Evolutionary conservation across 768 basidiomycete genomes (phyloP).

Genomic region (Leccinum imitatum): DNA sequence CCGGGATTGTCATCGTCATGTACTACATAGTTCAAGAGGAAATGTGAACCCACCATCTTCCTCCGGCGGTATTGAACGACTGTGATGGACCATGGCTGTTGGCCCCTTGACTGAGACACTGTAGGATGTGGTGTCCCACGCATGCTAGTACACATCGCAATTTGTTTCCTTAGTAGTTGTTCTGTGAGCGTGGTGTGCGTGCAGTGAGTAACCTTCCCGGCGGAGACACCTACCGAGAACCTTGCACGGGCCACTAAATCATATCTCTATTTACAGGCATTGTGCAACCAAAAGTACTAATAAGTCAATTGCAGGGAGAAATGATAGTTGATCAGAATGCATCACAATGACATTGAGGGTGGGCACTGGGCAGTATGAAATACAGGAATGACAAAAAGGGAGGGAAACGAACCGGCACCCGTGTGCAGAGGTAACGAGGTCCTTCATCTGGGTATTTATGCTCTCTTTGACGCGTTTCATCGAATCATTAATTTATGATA

Average conservation of each 20-base stretch:
- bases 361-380: too few relatives aligned
- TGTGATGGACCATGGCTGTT: constrained; percentile 37
- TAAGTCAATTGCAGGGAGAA: background rate
- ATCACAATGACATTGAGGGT: background rate
- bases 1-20: background rate
- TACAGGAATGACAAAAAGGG: too few relatives aligned
- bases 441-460: constrained; percentile 28
- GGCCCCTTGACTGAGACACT: constrained; percentile 25
- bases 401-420: constrained; percentile 14
- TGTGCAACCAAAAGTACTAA: constrained; percentile 32
- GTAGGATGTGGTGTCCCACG: constrained; percentile 30
- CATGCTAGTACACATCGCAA: constrained; percentile 33
- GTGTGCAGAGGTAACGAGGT: constrained; percentile 34
- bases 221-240: background rate
- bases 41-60: constrained; percentile 34
- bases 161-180: constrained; percentile 24
- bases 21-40: too few relatives aligned
- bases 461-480: constrained; percentile 28
- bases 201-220: constrained; percentile 2
- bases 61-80: constrained; percentile 34
- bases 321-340: too few relatives aligned
- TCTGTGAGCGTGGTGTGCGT: constrained; percentile 9
- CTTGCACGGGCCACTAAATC: too few relatives aligned
- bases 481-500: too few relatives aligned
- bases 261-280: constrained; percentile 32